Evolutionary conservation across 2,329 filamentous ascomycete species (phyloP).

Genomic region (Didymella sp.): DNA sequence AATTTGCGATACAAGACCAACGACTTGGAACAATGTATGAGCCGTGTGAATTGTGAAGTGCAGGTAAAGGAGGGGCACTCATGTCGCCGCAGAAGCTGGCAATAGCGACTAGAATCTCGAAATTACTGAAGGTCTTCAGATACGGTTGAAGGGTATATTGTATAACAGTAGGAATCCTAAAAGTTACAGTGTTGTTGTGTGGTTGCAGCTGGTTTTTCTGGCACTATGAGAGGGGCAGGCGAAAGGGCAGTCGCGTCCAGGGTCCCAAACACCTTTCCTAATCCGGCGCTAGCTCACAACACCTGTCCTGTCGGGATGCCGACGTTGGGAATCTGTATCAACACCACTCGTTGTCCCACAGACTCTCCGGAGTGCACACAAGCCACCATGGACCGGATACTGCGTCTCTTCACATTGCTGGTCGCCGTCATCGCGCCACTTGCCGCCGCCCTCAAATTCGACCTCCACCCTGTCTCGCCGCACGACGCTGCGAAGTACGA

Average conservation of each 20-base stretch:
- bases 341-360: slow-evolving; percentile 28
- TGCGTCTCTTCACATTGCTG: slow-evolving; percentile 41
- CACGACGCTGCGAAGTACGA: slow-evolving; percentile 71
- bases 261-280: slow-evolving; percentile 16
- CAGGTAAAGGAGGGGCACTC: no score
- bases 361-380: slow-evolving; percentile 23
- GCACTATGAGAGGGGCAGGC: not conserved
- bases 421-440: slow-evolving; percentile 53
- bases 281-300: slow-evolving; percentile 35
- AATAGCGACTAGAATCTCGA: no score
- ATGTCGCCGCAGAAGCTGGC: no score
- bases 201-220: no score
- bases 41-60: not conserved
- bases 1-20: no score
- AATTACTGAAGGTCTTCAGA: no score
- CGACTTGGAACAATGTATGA: no score
- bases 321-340: slow-evolving; percentile 15
- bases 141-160: no score
- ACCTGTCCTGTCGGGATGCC: slow-evolving; percentile 44
- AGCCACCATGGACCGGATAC: slow-evolving; percentile 46
- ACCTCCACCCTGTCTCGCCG: slow-evolving; percentile 74
- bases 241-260: slow-evolving; percentile 1
- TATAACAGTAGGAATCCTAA: no score
- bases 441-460: slow-evolving; percentile 84
- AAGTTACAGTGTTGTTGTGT: not conserved